Base-by-base conservation (phyloP, 1,139 yeast genomes). In the Saccharomyces hybrid region DNA sequence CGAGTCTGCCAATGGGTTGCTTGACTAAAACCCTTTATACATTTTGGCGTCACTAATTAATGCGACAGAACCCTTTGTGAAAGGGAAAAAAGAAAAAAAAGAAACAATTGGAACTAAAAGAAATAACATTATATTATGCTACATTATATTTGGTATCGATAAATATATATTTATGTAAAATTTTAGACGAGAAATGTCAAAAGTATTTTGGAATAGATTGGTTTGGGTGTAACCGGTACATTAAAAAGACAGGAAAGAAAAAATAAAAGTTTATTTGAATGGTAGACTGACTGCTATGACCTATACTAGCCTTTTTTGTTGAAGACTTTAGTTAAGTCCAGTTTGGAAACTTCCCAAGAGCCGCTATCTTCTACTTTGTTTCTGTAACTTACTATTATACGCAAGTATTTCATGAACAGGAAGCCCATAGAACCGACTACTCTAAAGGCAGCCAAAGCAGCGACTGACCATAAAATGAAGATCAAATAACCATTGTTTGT, bases 401-500 rank as follows among this genome's bases (percentile, higher is more conserved):
- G 71, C 38, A 72, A 52, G 52, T 68, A 72, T 57, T 77, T 70
- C 63, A 80, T 78, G 42, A 76, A 56, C 60, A 91, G 76, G 72
- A 84, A 91, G 0, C 84, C 80, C 52, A 81, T 62, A 0, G 96
- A 86, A 2, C 97, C 97, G 34, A 79, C 56, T 0, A 91, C 95
- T 71, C 97, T 81, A 70, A 89, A 79, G 7, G 83, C 73, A 0
- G 97, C 86, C 61, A 93, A 77, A 0, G 80, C 81, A 1, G 97
- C 96, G 54, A 91, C 97, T 6, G 91, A 79, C 97, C 98, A 90
- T 57, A 93, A 75, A 62, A 93, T 87, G 66, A 88, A 83, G 31
- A 86, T 85, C 64, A 93, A 75, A 70, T 93, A 93, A 55, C 81
- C 80, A 72, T 93, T 93, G 25, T 83, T 78, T 52, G 80, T 80